phyloP scores from a whole-genome alignment of 768 basidiomycete species.

The Boletellus sp. region DNA sequence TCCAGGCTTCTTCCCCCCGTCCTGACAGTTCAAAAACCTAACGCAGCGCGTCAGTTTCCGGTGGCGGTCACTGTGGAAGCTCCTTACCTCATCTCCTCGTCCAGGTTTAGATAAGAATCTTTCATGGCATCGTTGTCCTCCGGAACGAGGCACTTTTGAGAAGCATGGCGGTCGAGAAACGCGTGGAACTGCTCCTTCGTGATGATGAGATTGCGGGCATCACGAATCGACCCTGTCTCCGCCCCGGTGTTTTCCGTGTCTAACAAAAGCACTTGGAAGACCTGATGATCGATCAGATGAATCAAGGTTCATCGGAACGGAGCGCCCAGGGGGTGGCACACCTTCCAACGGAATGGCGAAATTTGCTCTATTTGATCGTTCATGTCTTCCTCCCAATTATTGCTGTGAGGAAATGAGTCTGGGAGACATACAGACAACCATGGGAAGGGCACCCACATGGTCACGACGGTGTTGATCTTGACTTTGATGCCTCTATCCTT shows the following conservation, averaged over 20 bases:
- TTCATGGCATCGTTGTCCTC: constrained; percentile 39
- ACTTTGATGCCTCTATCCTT: constrained; percentile 34
- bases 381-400: constrained; percentile 42
- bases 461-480: constrained; percentile 37
- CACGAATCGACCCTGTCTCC: constrained; percentile 31
- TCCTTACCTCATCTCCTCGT: constrained; percentile 37
- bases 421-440: no score
- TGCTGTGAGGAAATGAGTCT: constrained; percentile 14
- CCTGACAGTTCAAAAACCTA: constrained; percentile 35
- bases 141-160: constrained; percentile 32
- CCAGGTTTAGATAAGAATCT: constrained; percentile 38
- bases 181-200: constrained; percentile 33
- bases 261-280: constrained; percentile 36
- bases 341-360: constrained; percentile 40
- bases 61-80: neutral
- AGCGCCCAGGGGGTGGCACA: constrained; percentile 1
- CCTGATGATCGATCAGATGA: constrained; percentile 20
- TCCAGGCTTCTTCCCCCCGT: constrained; percentile 30
- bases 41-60: neutral
- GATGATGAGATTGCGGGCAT: constrained; percentile 34
- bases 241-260: constrained; percentile 36
- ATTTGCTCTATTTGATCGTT: constrained; percentile 34
- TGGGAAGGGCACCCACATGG: constrained; percentile 13
- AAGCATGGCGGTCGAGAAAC: constrained; percentile 34
- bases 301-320: neutral